Conservation (phyloP, 352 stramenopile genomes). For the Bremia lactucae region DNA sequence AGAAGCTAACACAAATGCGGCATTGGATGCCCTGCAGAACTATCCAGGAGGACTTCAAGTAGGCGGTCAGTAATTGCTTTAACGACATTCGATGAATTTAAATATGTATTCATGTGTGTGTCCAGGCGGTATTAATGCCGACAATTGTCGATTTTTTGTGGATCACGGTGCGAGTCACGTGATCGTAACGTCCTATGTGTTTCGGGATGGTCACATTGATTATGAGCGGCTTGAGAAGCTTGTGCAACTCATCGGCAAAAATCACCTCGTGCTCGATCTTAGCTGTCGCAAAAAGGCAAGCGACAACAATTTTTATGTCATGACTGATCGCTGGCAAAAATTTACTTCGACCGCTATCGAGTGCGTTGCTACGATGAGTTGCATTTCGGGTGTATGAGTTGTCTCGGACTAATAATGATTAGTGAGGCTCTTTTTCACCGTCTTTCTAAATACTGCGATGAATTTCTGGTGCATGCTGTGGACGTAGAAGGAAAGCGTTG, state of each 20-base stretch:
- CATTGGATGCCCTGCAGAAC: slow-evolving; percentile 68
- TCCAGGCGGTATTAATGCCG: slow-evolving; percentile 81
- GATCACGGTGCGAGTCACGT: slow-evolving; percentile 94
- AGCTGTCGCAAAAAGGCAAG: slow-evolving; percentile 87
- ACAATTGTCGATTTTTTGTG: slow-evolving; percentile 91
- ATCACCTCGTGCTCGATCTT: slow-evolving; percentile 90
- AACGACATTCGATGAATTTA: not conserved
- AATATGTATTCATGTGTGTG: not conserved
- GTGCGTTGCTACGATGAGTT: slow-evolving; percentile 17
- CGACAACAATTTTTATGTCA: slow-evolving; percentile 89
- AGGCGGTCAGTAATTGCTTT: slow-evolving; percentile 50
- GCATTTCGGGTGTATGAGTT: too few species aligned
- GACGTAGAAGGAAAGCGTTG: slow-evolving; percentile 95
- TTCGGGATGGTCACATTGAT: slow-evolving; percentile 89
- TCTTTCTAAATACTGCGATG: slow-evolving; percentile 90
- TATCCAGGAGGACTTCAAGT: slow-evolving; percentile 93
- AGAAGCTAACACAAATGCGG: slow-evolving; percentile 86
- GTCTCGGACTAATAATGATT: too few species aligned
- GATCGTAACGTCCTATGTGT: slow-evolving; percentile 97
- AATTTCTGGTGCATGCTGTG: slow-evolving; percentile 97
- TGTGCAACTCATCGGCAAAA: slow-evolving; percentile 55
- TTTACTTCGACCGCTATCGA: slow-evolving; percentile 91
- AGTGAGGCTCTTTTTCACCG: slow-evolving; percentile 81
- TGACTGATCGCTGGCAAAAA: slow-evolving; percentile 95
- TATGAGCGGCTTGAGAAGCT: slow-evolving; percentile 62